These are phyloP conservation scores for Rosa chinensis DNA, from an alignment of 306 rosid species.

Conservation along the genomic window DNA sequence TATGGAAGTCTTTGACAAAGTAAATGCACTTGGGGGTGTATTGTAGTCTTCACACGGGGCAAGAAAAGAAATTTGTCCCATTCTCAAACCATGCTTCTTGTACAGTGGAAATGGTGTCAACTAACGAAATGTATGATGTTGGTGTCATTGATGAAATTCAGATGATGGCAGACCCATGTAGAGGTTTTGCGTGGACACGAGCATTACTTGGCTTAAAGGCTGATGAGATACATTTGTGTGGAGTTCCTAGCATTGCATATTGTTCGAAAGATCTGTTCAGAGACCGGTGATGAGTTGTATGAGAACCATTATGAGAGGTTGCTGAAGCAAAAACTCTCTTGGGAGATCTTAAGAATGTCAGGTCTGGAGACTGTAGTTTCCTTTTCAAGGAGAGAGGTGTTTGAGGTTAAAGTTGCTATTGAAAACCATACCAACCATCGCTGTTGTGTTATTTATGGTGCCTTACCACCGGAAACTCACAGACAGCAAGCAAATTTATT, in stretches of 20 bases:
- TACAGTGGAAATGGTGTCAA: slow-evolving; percentile 88
- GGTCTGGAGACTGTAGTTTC: slow-evolving; percentile 92
- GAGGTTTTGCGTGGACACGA: slow-evolving; percentile 90
- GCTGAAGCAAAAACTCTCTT: slow-evolving; percentile 79
- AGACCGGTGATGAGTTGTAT: slow-evolving; percentile 61
- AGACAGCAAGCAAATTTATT: slow-evolving; percentile 68
- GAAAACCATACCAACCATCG: slow-evolving; percentile 73
- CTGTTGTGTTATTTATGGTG: slow-evolving; percentile 87
- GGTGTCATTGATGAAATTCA: slow-evolving; percentile 90
- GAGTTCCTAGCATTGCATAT: slow-evolving; percentile 85
- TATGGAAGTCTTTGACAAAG: slow-evolving; percentile 95
- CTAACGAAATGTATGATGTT: slow-evolving; percentile 72
- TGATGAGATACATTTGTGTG: slow-evolving; percentile 79
- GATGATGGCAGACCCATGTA: slow-evolving; percentile 66
- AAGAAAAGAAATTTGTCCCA: slow-evolving; percentile 74
- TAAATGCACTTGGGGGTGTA: slow-evolving; percentile 74
- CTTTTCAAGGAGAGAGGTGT: slow-evolving; percentile 91
- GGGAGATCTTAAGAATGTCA: slow-evolving; percentile 72
- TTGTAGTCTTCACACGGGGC: slow-evolving; percentile 76
- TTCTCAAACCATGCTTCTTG: slow-evolving; percentile 77
- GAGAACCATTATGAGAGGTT: slow-evolving; percentile 84
- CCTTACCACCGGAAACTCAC: slow-evolving; percentile 55
- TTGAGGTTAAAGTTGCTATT: slow-evolving; percentile 79
- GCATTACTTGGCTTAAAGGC: slow-evolving; percentile 89
- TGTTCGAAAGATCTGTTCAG: slow-evolving; percentile 63